phyloP scores from a whole-genome alignment of 2,329 filamentous ascomycete genomes.

The Fusarium xyrophilum region DNA sequence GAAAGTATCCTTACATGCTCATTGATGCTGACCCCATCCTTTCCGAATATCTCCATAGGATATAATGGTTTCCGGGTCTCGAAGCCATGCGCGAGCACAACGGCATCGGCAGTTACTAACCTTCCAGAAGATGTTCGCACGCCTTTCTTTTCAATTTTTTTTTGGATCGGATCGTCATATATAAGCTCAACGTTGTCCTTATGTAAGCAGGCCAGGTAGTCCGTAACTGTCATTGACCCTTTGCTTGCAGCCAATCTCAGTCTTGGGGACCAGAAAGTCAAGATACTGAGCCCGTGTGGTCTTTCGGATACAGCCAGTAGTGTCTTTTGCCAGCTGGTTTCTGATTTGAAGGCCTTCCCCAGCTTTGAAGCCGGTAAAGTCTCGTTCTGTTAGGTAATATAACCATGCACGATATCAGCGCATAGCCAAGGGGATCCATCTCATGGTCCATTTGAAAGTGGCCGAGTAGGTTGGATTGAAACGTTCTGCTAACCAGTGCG shows the following conservation, averaged over 20 bases:
- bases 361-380: conserved; percentile 37
- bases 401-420: conserved; percentile 29
- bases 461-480: conserved; percentile 34
- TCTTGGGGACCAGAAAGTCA: conserved; percentile 43
- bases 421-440: conserved; percentile 36
- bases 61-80: conserved; percentile 55
- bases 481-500: conserved; percentile 53
- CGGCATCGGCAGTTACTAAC: conserved; percentile 42
- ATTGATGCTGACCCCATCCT: conserved; percentile 48
- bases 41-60: conserved; percentile 55
- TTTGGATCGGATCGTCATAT: conserved; percentile 24
- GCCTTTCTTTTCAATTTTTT: conserved; percentile 17
- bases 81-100: conserved; percentile 59
- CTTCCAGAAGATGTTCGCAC: conserved; percentile 29
- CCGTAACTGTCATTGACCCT: conserved; percentile 47
- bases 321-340: conserved; percentile 17
- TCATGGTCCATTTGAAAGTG: conserved; percentile 38
- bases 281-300: conserved; percentile 41
- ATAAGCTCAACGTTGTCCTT: conserved; percentile 43
- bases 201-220: conserved; percentile 44
- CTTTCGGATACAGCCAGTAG: conserved; percentile 39
- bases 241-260: conserved; percentile 47
- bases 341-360: conserved; percentile 22
- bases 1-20: conserved; percentile 48
- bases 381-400: conserved; percentile 33